These are phyloP conservation scores for Forsythia viridissima DNA, from an alignment of 257 asterid species.

Conservation along the genomic window DNA sequence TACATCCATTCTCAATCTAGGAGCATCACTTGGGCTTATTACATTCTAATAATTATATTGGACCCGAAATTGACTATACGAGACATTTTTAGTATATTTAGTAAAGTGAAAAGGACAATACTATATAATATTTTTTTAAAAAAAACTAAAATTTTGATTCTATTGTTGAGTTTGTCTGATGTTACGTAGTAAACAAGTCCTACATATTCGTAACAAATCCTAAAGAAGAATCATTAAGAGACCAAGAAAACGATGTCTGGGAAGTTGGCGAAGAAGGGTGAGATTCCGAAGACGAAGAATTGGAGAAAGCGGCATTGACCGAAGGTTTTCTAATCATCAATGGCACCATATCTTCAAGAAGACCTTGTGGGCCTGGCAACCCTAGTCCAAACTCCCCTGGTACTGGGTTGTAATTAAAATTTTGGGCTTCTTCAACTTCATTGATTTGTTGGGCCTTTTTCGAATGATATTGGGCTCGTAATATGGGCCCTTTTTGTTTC, in stretches of 20 bases:
- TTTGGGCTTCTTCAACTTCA: slow-evolving; percentile 22
- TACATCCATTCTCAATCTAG: background rate
- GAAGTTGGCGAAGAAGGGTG: slow-evolving; percentile 63
- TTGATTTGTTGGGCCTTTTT: slow-evolving; percentile 14
- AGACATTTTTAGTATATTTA: background rate
- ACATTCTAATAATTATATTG: background rate
- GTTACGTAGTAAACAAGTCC: background rate
- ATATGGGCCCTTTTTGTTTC: slow-evolving; percentile 45
- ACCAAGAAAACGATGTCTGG: slow-evolving; percentile 55
- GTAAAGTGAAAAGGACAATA: background rate
- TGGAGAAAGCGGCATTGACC: slow-evolving; percentile 25
- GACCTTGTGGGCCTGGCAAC: slow-evolving; percentile 47
- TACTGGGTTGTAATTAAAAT: slow-evolving; percentile 1
- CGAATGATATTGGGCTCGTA: slow-evolving; percentile 20
- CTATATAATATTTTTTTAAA: background rate
- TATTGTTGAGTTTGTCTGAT: background rate
- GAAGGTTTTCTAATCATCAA: slow-evolving; percentile 60
- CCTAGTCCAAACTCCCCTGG: slow-evolving; percentile 18
- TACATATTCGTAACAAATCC: background rate
- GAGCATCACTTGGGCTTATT: background rate
- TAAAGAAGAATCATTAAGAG: slow-evolving; percentile 31
- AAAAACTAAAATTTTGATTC: background rate
- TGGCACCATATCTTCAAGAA: slow-evolving; percentile 94
- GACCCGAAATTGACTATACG: background rate
- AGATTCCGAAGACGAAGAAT: slow-evolving; percentile 47